Percentiles rank a stretch among this genome's conserved stretches.
These are phyloP conservation scores for Teratosphaeria viscida DNA, from an alignment of 2,329 filamentous ascomycete species.

Conservation along the genomic window DNA sequence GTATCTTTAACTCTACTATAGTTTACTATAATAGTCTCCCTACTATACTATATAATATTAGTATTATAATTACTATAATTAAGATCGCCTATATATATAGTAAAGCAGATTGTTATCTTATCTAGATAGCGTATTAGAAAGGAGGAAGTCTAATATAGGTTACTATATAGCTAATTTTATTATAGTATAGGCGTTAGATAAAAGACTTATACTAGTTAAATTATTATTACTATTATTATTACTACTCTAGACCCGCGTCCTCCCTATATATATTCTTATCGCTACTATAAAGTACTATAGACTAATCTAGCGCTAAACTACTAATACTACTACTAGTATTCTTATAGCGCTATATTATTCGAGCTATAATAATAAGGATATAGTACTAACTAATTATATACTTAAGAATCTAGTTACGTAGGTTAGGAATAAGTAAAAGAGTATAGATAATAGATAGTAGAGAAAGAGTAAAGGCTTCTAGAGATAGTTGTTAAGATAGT, in stretches of 20 bases:
- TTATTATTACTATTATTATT: neutral
- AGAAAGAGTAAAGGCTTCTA: neutral
- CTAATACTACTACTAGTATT: neutral
- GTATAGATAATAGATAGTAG: neutral
- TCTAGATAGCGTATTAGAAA: too few relatives aligned
- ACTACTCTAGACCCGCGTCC: neutral
- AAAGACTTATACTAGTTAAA: too few relatives aligned
- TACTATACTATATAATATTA: too few relatives aligned
- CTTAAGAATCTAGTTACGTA: neutral
- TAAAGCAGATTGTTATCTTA: too few relatives aligned
- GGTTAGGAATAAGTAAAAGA: neutral
- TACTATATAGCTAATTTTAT: too few relatives aligned
- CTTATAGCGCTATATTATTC: neutral
- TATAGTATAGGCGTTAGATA: too few relatives aligned
- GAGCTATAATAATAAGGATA: neutral
- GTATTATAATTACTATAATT: too few relatives aligned
- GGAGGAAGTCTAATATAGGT: too few relatives aligned
- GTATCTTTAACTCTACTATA: too few relatives aligned
- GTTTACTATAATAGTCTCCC: too few relatives aligned
- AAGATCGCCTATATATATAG: too few relatives aligned
- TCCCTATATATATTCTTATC: neutral
- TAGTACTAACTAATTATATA: neutral
- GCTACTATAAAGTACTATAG: neutral
- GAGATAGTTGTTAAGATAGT: neutral
- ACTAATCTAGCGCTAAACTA: neutral